These are phyloP conservation scores for Saraca asoca DNA, from an alignment of 331 rosid species.

Conservation along the genomic window DNA sequence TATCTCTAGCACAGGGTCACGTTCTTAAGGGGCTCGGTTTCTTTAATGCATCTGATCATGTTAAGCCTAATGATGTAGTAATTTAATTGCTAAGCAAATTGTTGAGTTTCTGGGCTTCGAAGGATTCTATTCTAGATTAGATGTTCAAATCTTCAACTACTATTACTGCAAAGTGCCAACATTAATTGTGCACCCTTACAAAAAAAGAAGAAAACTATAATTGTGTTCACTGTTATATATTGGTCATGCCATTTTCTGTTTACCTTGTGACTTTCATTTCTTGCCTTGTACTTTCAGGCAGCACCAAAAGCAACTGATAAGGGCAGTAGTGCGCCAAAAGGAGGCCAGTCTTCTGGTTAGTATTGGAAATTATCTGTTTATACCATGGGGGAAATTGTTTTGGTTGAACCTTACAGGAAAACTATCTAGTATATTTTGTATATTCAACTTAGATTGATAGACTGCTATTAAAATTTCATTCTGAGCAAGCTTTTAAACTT, in stretches of 20 bases:
- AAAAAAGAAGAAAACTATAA: background rate
- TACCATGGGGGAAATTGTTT: constrained; percentile 4
- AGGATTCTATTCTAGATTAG: background rate
- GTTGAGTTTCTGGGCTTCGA: constrained; percentile 9
- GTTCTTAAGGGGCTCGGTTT: background rate
- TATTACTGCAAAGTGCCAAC: background rate
- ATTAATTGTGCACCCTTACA: background rate
- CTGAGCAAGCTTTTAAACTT: constrained; percentile 9
- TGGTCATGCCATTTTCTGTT: constrained; percentile 1
- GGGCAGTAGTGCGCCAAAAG: constrained; percentile 46
- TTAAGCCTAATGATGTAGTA: background rate
- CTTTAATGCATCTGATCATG: background rate
- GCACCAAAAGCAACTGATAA: constrained; percentile 45
- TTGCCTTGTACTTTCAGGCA: constrained; percentile 49
- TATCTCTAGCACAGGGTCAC: too few species aligned
- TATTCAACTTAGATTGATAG: constrained; percentile 18
- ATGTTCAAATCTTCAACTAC: background rate
- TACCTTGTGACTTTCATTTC: constrained; percentile 23
- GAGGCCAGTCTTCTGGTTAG: constrained; percentile 73
- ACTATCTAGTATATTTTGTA: constrained; percentile 18
- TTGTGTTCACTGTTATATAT: background rate
- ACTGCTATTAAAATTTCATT: background rate
- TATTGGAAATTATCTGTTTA: constrained; percentile 18
- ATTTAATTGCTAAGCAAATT: background rate
- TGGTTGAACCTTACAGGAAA: background rate